Conservation (phyloP, 805 yeast genomes). For the Geotrichum ghanense region DNA sequence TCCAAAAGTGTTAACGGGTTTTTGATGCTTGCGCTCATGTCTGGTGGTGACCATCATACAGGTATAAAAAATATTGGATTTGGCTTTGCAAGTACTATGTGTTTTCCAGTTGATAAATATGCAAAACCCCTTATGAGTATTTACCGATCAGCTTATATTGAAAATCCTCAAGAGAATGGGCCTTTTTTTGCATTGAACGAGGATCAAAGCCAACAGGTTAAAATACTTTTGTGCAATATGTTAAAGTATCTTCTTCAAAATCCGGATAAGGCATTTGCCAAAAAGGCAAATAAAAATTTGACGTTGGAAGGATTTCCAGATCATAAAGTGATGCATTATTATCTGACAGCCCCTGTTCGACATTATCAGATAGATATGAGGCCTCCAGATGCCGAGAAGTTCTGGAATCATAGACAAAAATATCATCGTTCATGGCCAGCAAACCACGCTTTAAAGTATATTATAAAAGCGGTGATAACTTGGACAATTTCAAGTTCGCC, state of each 20-base stretch:
- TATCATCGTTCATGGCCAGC: neutral
- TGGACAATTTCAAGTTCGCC: neutral
- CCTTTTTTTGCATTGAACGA: neutral
- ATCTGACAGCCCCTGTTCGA: neutral
- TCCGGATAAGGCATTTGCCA: neutral
- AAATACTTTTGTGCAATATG: neutral
- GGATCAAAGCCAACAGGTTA: neutral
- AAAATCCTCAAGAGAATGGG: neutral
- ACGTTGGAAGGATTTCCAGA: neutral
- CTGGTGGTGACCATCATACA: constrained; percentile 20
- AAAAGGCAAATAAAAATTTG: neutral
- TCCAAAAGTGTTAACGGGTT: constrained; percentile 8
- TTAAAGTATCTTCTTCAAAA: neutral
- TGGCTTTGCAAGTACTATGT: neutral
- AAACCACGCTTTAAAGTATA: neutral
- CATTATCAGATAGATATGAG: neutral
- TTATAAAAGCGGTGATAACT: neutral
- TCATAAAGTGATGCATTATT: neutral
- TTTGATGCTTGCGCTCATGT: constrained; percentile 16
- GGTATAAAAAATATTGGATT: neutral
- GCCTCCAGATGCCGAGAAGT: neutral
- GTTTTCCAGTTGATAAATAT: neutral
- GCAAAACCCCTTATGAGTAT: neutral
- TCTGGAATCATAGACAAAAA: neutral
- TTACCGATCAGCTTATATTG: neutral